These are phyloP conservation scores for Raffaelea deltoideospora DNA, from an alignment of 2,329 filamentous ascomycete species.

Conservation along the genomic window DNA sequence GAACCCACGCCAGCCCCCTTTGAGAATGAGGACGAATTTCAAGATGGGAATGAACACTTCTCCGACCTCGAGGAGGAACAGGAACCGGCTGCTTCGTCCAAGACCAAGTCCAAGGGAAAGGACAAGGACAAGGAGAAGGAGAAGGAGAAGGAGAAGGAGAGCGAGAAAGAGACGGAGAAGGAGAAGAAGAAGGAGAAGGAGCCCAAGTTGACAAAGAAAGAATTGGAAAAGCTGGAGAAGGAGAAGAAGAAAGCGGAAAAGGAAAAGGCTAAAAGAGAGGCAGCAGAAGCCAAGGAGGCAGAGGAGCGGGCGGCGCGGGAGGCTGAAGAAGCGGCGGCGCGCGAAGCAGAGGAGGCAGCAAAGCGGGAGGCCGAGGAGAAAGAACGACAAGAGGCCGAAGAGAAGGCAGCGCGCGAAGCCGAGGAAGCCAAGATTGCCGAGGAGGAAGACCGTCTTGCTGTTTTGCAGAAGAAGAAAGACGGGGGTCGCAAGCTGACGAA, in stretches of 20 bases:
- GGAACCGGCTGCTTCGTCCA: too few relatives aligned
- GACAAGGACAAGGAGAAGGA: constrained; percentile 20
- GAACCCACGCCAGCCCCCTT: constrained; percentile 31
- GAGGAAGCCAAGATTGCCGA: constrained; percentile 22
- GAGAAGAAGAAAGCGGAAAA: constrained; percentile 21
- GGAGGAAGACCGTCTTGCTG: constrained; percentile 19
- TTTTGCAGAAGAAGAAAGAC: constrained; percentile 15
- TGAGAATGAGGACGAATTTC: constrained; percentile 27
- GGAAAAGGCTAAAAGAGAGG: constrained; percentile 28
- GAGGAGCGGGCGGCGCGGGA: constrained; percentile 21
- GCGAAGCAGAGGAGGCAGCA: constrained; percentile 23
- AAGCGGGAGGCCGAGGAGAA: constrained; percentile 23
- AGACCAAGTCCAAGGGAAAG: constrained; percentile 25
- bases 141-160: constrained; percentile 22
- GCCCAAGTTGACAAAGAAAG: constrained; percentile 31
- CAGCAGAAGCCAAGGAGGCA: constrained; percentile 16
- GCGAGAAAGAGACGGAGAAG: constrained; percentile 12
- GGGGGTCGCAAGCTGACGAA: constrained; percentile 14
- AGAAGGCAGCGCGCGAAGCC: constrained; percentile 14
- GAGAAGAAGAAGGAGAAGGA: constrained; percentile 22
- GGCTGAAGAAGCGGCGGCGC: constrained; percentile 17
- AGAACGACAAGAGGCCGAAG: constrained; percentile 11
- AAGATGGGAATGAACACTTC: constrained; percentile 17
- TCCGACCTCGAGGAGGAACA: too few relatives aligned
- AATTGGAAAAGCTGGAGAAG: constrained; percentile 34